Percentiles rank a stretch among this genome's conserved stretches.
Conservation (phyloP, 306 rosid species). For the Albizia julibrissin region DNA sequence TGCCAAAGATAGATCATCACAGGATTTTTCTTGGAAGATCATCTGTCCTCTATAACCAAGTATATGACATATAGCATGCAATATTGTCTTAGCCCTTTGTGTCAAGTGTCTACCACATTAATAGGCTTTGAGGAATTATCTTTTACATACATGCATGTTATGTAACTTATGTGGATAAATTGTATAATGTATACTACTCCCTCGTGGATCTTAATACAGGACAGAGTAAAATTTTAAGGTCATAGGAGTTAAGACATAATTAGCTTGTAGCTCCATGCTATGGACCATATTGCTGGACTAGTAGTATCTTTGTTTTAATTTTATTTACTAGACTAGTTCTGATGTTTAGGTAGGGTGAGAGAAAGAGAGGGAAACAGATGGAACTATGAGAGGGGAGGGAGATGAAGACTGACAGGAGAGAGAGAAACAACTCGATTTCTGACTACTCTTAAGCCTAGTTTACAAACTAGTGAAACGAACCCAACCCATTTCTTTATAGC, state of each 20-base stretch:
- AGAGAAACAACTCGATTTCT: not conserved
- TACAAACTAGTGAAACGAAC: too few relatives aligned
- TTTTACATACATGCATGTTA: not conserved
- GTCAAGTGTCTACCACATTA: not conserved
- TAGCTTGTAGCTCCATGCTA: not conserved
- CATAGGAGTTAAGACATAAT: not conserved
- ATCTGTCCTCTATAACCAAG: not conserved
- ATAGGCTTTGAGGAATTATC: not conserved
- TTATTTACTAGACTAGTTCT: not conserved
- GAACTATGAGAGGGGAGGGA: not conserved
- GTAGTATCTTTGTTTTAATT: not conserved
- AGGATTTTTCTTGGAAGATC: not conserved
- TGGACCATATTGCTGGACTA: not conserved
- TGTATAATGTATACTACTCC: conserved; percentile 2
- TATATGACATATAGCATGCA: not conserved
- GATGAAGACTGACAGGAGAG: too few relatives aligned
- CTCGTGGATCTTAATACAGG: too few relatives aligned
- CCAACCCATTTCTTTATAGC: not conserved
- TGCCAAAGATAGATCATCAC: not conserved
- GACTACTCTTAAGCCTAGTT: not conserved
- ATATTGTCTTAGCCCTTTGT: not conserved
- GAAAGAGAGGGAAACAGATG: not conserved
- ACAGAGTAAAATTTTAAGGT: not conserved
- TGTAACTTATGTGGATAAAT: not conserved
- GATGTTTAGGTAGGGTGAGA: not conserved